Evolutionary conservation across 495 filamentous ascomycete genomes (phyloP), one percentile per base, ranked within the genome.

Genomic region (Aspergillus biplanus): DNA sequence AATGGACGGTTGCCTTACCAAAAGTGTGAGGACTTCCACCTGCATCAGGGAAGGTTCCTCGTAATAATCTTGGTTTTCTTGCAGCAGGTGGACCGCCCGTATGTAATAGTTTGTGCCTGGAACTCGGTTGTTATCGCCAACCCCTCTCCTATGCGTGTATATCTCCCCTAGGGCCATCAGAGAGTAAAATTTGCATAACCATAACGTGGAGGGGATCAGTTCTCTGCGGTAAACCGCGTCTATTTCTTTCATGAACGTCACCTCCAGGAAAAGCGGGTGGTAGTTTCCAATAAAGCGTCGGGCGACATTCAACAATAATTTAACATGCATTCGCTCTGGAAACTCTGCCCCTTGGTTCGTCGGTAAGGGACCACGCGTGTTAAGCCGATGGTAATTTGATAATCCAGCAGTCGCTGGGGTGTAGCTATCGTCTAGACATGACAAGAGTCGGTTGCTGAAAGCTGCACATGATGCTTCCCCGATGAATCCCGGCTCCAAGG

Each of bases 241-340:
- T 18, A 63, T 46, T 31, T 63, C 61, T 11, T 56, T 63, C 61
- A 63, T 63, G 34, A 57, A 63, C 0, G 61, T 57, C 11, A 63
- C 61, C 47, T 57, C 46, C 0, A 63, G 61, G 21, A 63, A 63
- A 13, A 63, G 61, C 12, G 61, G 61, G 9, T 63, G 61, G 42
- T 63, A 63, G n/a, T 63, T 63, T 16, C 61, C 61, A 21, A 63
- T 63, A 15, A 63, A 63, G 11, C 53, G 61, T 16, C 53, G 53
- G 16, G 61, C 61, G 4, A 57, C 61, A 18, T 57, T 63, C 13
- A 63, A 33, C 32, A 63, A 21, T 44, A 63, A 31, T 15, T 57
- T 57, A 12, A 63, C 61, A 44, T 57, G 53, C 61, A 57, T 63
- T 4, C 53, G 53, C n/a, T 63, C 61, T 57, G 61, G 61, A 18